Evolutionary conservation across 129 eudicot species (phyloP).

Genomic region (Flaveria linearis): DNA sequence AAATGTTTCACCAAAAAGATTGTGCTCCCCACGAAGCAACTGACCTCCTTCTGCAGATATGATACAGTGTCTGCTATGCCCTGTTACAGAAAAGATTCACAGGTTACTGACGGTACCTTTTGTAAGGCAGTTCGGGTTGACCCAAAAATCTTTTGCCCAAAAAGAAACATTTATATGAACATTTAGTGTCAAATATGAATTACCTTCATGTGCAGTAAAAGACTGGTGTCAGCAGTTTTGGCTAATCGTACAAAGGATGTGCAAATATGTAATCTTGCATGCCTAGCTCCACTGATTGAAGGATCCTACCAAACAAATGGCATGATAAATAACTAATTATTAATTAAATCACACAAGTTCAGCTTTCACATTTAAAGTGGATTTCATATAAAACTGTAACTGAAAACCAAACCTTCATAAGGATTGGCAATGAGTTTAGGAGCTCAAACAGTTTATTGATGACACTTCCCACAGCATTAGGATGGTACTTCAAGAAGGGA

Average conservation of each 20-base stretch:
- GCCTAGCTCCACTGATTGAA: constrained; percentile 74
- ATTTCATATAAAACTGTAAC: constrained; percentile 2
- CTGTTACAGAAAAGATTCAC: constrained; percentile 39
- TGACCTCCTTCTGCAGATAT: constrained; percentile 78
- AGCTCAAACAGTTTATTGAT: constrained; percentile 91
- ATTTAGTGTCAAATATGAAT: constrained; percentile 7
- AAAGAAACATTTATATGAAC: background rate
- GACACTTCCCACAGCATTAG: constrained; percentile 82
- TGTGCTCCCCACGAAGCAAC: constrained; percentile 89
- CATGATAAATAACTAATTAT: background rate
- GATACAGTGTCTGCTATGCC: constrained; percentile 86
- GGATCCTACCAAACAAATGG: constrained; percentile 70
- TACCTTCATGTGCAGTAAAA: constrained; percentile 98
- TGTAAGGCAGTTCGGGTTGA: background rate
- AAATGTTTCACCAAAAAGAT: constrained; percentile 87
- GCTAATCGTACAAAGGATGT: constrained; percentile 92
- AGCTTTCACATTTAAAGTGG: background rate
- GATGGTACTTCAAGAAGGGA: constrained; percentile 79
- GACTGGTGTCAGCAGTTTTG: constrained; percentile 68
- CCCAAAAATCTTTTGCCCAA: constrained; percentile 5
- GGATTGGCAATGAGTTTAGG: constrained; percentile 68
- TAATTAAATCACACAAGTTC: constrained; percentile 1
- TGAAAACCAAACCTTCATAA: constrained; percentile 58
- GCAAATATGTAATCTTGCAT: constrained; percentile 96
- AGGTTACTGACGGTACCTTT: background rate